A percentile compares a stretch with the other conserved stretches of the same genome.
phyloP scores from a whole-genome alignment of 192 early-diverging fungal genomes.

The Umbelopsis vinacea region DNA sequence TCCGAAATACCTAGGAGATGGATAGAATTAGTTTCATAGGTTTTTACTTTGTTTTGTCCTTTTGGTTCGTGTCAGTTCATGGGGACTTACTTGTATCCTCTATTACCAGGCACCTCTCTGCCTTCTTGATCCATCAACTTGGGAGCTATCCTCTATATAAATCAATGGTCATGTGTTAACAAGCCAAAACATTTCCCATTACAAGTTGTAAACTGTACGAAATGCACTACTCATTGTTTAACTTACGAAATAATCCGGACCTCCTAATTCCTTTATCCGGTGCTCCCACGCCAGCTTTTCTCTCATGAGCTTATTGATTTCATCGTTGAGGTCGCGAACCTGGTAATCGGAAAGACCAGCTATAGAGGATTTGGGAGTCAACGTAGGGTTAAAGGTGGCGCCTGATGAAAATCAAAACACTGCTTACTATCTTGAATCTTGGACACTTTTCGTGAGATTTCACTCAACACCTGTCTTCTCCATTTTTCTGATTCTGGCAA shows the following conservation, averaged over 20 bases:
- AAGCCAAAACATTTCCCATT: neutral
- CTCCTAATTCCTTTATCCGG: constrained; percentile 89
- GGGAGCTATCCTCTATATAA: constrained; percentile 64
- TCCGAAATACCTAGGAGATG: constrained; percentile 80
- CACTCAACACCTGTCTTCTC: constrained; percentile 87
- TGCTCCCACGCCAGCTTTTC: constrained; percentile 94
- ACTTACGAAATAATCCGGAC: constrained; percentile 85
- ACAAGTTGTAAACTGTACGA: neutral
- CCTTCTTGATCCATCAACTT: constrained; percentile 87
- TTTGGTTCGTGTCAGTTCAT: neutral
- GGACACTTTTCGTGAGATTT: constrained; percentile 86
- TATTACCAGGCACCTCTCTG: constrained; percentile 82
- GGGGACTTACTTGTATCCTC: constrained; percentile 82
- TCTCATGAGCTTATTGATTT: constrained; percentile 92
- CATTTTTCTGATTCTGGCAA: constrained; percentile 88
- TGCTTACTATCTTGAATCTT: constrained; percentile 88
- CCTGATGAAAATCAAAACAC: neutral
- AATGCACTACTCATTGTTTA: neutral
- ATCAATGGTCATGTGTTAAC: constrained; percentile 12
- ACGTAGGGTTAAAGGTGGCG: neutral
- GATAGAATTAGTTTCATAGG: neutral
- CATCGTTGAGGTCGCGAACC: constrained; percentile 94
- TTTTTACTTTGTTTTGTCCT: neutral
- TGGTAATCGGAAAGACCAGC: constrained; percentile 87
- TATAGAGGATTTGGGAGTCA: constrained; percentile 27